Conservation (phyloP, 2,329 filamentous ascomycete genomes). For the Fonsecaea pugnacius region DNA sequence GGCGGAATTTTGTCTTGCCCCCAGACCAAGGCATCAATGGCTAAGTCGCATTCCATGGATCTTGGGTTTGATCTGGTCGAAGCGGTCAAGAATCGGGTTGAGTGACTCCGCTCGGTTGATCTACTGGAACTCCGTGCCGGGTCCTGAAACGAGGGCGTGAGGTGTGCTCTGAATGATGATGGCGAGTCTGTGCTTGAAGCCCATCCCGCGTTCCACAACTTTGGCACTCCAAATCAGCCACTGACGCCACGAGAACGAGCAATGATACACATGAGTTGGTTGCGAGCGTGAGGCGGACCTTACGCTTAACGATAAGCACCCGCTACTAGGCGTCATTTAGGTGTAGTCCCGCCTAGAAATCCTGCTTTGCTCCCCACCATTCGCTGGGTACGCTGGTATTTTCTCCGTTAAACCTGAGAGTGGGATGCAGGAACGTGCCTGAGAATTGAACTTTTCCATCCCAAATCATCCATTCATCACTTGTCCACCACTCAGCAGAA, state of each 20-base stretch:
- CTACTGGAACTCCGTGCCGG: background rate
- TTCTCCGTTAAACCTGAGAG: slow-evolving; percentile 9
- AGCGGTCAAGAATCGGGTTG: background rate
- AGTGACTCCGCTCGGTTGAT: background rate
- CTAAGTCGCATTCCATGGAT: background rate
- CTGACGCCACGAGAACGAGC: slow-evolving; percentile 7
- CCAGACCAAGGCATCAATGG: background rate
- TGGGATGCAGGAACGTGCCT: slow-evolving; percentile 28
- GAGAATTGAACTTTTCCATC: slow-evolving; percentile 12
- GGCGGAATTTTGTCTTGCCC: background rate
- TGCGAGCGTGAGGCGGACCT: background rate
- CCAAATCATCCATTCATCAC: background rate
- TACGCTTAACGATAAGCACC: slow-evolving; percentile 16
- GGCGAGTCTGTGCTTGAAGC: background rate
- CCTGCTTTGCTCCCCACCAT: slow-evolving; percentile 19
- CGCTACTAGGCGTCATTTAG: slow-evolving; percentile 13
- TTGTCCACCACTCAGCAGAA: background rate
- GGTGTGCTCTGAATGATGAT: background rate
- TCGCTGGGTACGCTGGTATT: slow-evolving; percentile 9
- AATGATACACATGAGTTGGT: background rate
- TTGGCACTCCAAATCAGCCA: slow-evolving; percentile 10
- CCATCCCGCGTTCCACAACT: background rate
- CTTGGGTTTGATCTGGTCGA: background rate
- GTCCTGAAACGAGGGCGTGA: background rate
- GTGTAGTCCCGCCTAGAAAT: slow-evolving; percentile 5